Evolutionary conservation across 768 basidiomycete species (phyloP).

Genomic region (Cyclocybe cylindracea): DNA sequence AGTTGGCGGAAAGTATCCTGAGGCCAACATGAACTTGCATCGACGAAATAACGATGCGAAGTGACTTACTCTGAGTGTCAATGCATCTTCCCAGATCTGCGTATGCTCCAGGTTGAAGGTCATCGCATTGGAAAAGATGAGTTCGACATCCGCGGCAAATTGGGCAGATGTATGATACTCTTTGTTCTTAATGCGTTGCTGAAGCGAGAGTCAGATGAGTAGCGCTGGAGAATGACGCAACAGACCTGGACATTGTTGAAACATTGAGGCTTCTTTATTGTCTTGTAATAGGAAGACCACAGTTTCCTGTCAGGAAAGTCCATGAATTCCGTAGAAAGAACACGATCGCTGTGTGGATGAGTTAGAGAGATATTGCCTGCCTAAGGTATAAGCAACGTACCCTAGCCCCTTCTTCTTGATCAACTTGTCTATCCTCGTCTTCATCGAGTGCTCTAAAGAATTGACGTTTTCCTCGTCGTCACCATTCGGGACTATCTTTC

Average conservation of each 20-base stretch:
- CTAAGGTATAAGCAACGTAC: constrained; percentile 41
- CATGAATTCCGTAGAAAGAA: constrained; percentile 77
- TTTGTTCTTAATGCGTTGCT: constrained; percentile 84
- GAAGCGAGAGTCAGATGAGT: constrained; percentile 10
- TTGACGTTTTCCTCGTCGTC: constrained; percentile 45
- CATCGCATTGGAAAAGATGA: constrained; percentile 89
- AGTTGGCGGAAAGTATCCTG: constrained; percentile 75
- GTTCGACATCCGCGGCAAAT: constrained; percentile 85
- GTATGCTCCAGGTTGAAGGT: constrained; percentile 88
- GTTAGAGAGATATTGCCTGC: not conserved
- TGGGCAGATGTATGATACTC: constrained; percentile 68
- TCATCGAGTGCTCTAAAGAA: constrained; percentile 65
- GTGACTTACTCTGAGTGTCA: constrained; percentile 56
- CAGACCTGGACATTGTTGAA: constrained; percentile 77
- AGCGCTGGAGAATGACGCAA: constrained; percentile 10
- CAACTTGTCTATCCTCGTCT: constrained; percentile 69
- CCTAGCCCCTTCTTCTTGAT: constrained; percentile 69
- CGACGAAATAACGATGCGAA: not conserved
- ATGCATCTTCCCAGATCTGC: constrained; percentile 79
- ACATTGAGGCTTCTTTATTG: constrained; percentile 78
- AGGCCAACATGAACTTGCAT: not conserved
- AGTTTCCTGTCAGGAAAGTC: constrained; percentile 78
- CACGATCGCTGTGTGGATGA: constrained; percentile 52
- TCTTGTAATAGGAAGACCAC: constrained; percentile 79
- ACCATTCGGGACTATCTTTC: constrained; percentile 43